These are phyloP conservation scores for Peribolospora kevripleyi DNA, from an alignment of 768 basidiomycete genomes.

Conservation along the genomic window DNA sequence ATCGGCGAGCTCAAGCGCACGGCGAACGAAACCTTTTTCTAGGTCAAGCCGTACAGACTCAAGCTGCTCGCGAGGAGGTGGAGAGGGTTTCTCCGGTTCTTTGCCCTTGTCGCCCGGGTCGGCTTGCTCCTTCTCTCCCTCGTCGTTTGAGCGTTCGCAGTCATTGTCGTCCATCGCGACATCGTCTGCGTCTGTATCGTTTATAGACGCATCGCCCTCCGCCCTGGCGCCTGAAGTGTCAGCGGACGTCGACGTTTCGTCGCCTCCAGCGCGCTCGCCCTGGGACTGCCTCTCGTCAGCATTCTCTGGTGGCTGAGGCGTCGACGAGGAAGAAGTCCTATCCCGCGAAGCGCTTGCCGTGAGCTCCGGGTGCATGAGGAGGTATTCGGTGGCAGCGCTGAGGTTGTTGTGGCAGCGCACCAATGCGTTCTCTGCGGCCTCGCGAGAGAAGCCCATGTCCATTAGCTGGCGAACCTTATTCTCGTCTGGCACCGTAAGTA, in stretches of 20 bases:
- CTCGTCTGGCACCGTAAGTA: constrained; percentile 39
- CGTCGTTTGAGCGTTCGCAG: neutral
- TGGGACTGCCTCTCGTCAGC: neutral
- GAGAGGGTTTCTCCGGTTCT: neutral
- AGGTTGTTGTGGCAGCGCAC: constrained; percentile 68
- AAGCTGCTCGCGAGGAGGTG: constrained; percentile 31
- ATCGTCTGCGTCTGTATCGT: neutral
- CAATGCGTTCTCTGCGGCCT: constrained; percentile 61
- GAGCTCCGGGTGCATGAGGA: constrained; percentile 51
- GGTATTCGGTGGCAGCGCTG: constrained; percentile 60
- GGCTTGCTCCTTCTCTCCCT: neutral
- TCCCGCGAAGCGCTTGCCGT: too few relatives aligned
- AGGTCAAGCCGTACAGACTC: constrained; percentile 41
- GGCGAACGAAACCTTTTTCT: constrained; percentile 37
- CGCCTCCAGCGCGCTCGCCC: too few relatives aligned
- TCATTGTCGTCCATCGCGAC: constrained; percentile 2
- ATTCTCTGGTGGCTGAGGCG: neutral
- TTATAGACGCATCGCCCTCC: neutral
- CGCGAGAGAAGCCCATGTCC: constrained; percentile 94
- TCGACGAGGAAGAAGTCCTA: neutral
- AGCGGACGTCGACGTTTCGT: too few relatives aligned
- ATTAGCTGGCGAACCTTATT: constrained; percentile 53
- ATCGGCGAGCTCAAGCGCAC: constrained; percentile 57
- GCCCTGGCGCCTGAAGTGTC: too few relatives aligned
- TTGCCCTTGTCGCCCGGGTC: constrained; percentile 1